phyloP scores from a whole-genome alignment of 2,329 filamentous ascomycete species.

The Ambrosiella cleistominuta region DNA sequence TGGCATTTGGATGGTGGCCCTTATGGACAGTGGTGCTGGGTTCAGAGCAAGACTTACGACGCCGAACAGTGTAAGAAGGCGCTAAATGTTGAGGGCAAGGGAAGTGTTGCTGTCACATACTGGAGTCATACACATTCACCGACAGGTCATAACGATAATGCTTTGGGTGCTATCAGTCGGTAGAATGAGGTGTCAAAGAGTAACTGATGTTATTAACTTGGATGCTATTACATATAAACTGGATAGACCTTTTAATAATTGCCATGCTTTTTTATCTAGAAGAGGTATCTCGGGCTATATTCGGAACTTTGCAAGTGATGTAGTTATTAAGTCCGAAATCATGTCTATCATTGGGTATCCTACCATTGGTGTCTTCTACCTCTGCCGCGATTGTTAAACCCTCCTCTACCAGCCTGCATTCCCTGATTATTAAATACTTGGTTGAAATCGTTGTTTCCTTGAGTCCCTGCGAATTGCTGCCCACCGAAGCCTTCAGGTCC shows the following conservation, averaged over 20 bases:
- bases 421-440: slow-evolving; percentile 8
- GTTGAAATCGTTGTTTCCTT: slow-evolving; percentile 6
- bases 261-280: too few relatives aligned
- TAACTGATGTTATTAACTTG: not conserved
- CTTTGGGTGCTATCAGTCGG: not conserved
- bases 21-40: slow-evolving; percentile 14
- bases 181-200: not conserved
- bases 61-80: slow-evolving; percentile 15
- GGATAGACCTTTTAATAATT: not conserved
- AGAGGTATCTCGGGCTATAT: too few relatives aligned
- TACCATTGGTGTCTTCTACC: slow-evolving; percentile 12
- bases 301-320: too few relatives aligned
- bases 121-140: slow-evolving; percentile 18
- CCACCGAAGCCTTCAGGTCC: slow-evolving; percentile 1
- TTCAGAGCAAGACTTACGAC: slow-evolving; percentile 14
- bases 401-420: slow-evolving; percentile 3
- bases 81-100: slow-evolving; percentile 14
- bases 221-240: not conserved
- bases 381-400: slow-evolving; percentile 9
- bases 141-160: slow-evolving; percentile 7
- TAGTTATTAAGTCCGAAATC: not conserved
- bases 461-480: slow-evolving; percentile 10
- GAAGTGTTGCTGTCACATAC: slow-evolving; percentile 17
- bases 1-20: slow-evolving; percentile 15
- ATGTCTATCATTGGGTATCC: not conserved